Percentiles rank a stretch among this genome's conserved stretches.
These are phyloP conservation scores for Lunasporangiospora selenospora DNA, from an alignment of 192 early-diverging fungal species.

Conservation along the genomic window DNA sequence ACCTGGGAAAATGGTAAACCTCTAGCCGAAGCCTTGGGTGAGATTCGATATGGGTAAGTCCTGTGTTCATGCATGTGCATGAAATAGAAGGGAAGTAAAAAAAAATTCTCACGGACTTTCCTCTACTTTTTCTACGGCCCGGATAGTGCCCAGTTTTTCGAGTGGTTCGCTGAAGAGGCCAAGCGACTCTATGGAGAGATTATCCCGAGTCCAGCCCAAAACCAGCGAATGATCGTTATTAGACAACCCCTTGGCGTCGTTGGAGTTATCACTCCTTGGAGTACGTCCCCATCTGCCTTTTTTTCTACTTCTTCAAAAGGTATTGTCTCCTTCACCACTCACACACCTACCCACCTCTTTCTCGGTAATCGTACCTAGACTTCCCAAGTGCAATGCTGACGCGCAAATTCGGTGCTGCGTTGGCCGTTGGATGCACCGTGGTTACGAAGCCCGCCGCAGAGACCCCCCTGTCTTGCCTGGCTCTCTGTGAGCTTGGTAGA, in stretches of 20 bases:
- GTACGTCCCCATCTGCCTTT: constrained; percentile 12
- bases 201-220: constrained; percentile 64
- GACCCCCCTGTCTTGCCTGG: constrained; percentile 62
- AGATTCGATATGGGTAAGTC: constrained; percentile 50
- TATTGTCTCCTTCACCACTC: too few relatives aligned
- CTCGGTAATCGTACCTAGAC: constrained; percentile 60
- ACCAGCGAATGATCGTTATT: constrained; percentile 68
- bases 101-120: constrained; percentile 4
- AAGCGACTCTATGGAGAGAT: constrained; percentile 78
- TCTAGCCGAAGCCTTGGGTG: constrained; percentile 56
- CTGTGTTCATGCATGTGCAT: neutral
- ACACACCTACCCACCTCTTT: too few relatives aligned
- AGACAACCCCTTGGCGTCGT: constrained; percentile 84
- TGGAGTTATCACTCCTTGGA: constrained; percentile 77
- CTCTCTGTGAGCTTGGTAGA: constrained; percentile 56
- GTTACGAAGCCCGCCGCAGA: constrained; percentile 75
- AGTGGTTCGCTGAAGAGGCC: constrained; percentile 91
- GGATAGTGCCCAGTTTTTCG: constrained; percentile 63
- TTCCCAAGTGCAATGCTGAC: constrained; percentile 90
- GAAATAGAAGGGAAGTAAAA: too few relatives aligned
- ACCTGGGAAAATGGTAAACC: constrained; percentile 89
- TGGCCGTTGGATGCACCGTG: constrained; percentile 79
- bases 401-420: constrained; percentile 73
- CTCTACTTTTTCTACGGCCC: neutral
- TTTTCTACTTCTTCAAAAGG: neutral